phyloP scores from a whole-genome alignment of 306 rosid genomes.

The Fragaria vesca region DNA sequence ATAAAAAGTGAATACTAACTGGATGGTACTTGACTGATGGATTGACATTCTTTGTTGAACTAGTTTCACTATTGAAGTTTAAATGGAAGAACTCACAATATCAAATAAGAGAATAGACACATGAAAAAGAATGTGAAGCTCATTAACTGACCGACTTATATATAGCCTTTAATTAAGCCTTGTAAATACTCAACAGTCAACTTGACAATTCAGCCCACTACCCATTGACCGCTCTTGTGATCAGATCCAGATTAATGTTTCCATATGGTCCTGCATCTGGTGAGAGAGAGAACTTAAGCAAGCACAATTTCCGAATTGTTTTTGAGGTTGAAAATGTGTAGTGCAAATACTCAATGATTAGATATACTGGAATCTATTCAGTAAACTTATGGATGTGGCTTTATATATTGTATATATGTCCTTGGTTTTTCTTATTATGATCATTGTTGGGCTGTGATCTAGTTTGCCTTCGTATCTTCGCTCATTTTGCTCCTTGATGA shows the following conservation, averaged over 20 bases:
- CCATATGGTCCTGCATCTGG: constrained; percentile 25
- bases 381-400: not conserved
- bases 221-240: not conserved
- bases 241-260: constrained; percentile 41
- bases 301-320: not conserved
- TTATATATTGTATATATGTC: not conserved
- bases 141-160: too few relatives aligned
- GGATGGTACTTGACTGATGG: too few relatives aligned
- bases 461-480: not conserved
- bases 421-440: not conserved
- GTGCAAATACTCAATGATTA: not conserved
- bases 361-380: not conserved
- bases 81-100: too few relatives aligned
- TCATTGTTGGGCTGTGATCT: not conserved
- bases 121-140: too few relatives aligned
- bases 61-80: too few relatives aligned
- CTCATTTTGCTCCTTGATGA: not conserved
- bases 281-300: not conserved
- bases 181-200: too few relatives aligned
- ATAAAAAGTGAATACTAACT: too few relatives aligned
- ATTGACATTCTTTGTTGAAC: too few relatives aligned
- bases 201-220: too few relatives aligned
- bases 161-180: too few relatives aligned
- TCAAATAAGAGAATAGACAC: too few relatives aligned
- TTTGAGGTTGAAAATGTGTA: not conserved